Evolutionary conservation across 768 basidiomycete genomes (phyloP).

Genomic region (Lyophyllum semitale): DNA sequence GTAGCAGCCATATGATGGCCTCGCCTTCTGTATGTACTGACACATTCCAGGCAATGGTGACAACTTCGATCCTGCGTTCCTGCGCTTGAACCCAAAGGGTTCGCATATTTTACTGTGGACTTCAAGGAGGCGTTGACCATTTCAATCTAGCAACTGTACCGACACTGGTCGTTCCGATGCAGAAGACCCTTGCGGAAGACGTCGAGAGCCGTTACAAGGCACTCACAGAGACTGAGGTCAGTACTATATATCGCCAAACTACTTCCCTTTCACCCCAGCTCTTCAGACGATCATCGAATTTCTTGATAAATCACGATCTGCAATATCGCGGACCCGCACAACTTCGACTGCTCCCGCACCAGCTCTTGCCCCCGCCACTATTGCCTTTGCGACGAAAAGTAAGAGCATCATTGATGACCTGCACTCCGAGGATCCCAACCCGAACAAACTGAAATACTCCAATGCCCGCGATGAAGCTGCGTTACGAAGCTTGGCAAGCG

Average conservation of each 20-base stretch:
- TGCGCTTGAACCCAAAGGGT: constrained; percentile 81
- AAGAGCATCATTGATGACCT: constrained; percentile 56
- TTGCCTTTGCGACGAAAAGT: constrained; percentile 61
- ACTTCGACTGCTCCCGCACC: constrained; percentile 77
- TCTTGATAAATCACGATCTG: constrained; percentile 80
- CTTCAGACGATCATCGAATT: constrained; percentile 74
- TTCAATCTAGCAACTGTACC: constrained; percentile 68
- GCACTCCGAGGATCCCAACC: constrained; percentile 65
- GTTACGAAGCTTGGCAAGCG: constrained; percentile 48
- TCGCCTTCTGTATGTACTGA: background rate
- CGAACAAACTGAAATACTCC: constrained; percentile 56
- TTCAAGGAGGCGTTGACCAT: background rate
- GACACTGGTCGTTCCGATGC: constrained; percentile 81
- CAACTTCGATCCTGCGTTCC: constrained; percentile 74
- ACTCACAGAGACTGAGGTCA: constrained; percentile 72
- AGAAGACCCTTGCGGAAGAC: constrained; percentile 68
- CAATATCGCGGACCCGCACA: constrained; percentile 66
- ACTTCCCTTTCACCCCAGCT: constrained; percentile 3
- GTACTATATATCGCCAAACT: background rate
- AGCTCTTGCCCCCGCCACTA: constrained; percentile 75
- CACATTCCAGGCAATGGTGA: constrained; percentile 64
- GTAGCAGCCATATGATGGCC: constrained; percentile 29
- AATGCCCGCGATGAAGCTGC: constrained; percentile 61
- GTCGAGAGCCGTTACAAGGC: constrained; percentile 82
- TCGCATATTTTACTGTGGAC: constrained; percentile 11